Conservation (phyloP, 306 rosid genomes). For the Senna siamea region DNA sequence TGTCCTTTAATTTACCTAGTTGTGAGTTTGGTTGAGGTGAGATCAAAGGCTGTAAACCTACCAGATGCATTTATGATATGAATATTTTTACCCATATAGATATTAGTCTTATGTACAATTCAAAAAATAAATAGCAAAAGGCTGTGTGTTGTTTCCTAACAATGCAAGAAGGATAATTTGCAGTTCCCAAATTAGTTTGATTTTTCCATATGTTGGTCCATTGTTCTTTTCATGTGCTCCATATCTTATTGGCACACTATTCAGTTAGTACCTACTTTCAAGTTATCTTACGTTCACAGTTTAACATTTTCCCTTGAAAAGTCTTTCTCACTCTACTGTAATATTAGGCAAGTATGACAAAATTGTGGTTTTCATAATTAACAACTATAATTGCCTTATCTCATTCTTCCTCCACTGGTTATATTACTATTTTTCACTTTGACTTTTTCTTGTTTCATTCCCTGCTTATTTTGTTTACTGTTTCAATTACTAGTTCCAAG, state of each 20-base stretch:
- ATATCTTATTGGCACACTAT: too few relatives aligned
- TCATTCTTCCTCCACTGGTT: slow-evolving; percentile 22
- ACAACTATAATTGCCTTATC: background rate
- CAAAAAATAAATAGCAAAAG: too few relatives aligned
- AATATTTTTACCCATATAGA: too few relatives aligned
- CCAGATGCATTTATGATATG: background rate
- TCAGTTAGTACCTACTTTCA: too few relatives aligned
- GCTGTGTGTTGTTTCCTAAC: too few relatives aligned
- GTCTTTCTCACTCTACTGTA: background rate
- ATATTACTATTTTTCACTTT: slow-evolving; percentile 20
- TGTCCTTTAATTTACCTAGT: background rate
- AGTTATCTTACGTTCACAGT: too few relatives aligned
- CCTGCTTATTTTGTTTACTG: slow-evolving; percentile 35
- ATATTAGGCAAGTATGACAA: slow-evolving; percentile 14
- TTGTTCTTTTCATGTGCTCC: too few relatives aligned
- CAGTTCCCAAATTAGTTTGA: too few relatives aligned
- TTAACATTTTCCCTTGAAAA: background rate
- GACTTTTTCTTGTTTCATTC: slow-evolving; percentile 25
- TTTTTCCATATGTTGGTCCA: too few relatives aligned
- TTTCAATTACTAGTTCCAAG: slow-evolving; percentile 76
- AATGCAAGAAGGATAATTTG: too few relatives aligned
- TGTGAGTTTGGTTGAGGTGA: background rate
- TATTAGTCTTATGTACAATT: too few relatives aligned
- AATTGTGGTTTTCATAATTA: background rate
- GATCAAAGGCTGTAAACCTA: background rate